A percentile compares a stretch with the other conserved stretches of the same genome.
phyloP scores from a whole-genome alignment of 768 basidiomycete species.

The Auriculariales sp. region DNA sequence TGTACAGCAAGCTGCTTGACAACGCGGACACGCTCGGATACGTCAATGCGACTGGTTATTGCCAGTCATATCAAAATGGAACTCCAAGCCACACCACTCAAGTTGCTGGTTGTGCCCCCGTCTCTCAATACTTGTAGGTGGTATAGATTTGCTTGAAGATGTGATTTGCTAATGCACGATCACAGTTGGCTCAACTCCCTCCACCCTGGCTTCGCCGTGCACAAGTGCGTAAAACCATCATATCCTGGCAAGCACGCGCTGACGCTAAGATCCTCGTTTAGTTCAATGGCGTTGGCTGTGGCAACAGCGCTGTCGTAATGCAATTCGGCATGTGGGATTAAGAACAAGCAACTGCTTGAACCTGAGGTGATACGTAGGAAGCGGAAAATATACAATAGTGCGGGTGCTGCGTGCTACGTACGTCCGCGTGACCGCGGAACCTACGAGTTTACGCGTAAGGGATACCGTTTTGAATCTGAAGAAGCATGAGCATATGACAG shows the following conservation, averaged over 20 bases:
- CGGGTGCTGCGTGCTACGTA: not conserved
- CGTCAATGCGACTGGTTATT: constrained; percentile 43
- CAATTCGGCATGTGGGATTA: not conserved
- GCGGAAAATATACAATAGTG: too few species aligned
- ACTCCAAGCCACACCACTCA: constrained; percentile 39
- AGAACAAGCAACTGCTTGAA: too few species aligned
- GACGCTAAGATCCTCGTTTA: not conserved
- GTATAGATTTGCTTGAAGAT: not conserved
- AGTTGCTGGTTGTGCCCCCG: constrained; percentile 42
- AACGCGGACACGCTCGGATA: constrained; percentile 38
- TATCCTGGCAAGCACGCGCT: not conserved
- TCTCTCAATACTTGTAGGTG: constrained; percentile 50
- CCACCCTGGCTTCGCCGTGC: constrained; percentile 49
- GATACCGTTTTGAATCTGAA: not conserved
- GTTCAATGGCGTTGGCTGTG: not conserved
- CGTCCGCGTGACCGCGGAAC: not conserved
- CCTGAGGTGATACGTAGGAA: too few species aligned
- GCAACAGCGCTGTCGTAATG: not conserved
- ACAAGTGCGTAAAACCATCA: constrained; percentile 46
- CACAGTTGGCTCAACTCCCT: constrained; percentile 44
- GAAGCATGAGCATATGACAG: too few species aligned
- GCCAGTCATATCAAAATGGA: constrained; percentile 43
- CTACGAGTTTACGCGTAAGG: not conserved
- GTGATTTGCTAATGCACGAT: not conserved
- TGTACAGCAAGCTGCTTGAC: constrained; percentile 46